Evolutionary conservation across 306 rosid genomes (phyloP), one percentile per base, ranked within the genome.

Genomic region (Dalbergia cultrata): DNA sequence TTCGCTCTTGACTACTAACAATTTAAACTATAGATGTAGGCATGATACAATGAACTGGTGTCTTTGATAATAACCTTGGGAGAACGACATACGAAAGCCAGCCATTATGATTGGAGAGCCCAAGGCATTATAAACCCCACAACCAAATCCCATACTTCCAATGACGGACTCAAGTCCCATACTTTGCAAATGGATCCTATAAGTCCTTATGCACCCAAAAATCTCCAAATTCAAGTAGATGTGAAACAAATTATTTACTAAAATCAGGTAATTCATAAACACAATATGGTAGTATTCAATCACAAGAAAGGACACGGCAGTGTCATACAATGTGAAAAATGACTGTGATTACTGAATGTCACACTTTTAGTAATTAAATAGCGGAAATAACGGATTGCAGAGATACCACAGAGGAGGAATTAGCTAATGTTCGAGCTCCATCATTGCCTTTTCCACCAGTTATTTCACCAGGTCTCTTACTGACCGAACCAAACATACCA

Each of bases 371-470:
- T 58, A 53, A 80, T 22, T 56, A 50, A 70, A 83, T 18, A 41
- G 82, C 17, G n/a, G 69, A 50, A 70, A 83, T 18, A 41, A 84
- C 13, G 18, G 69, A 74, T 34, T 74, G 53, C 64, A 78, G 76
- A 80, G 75, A 54, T 90, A 95, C 96, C 94, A 65, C 10, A 66
- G 81, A 77, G 26, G 85, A 82, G 74, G 88, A 86, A 89, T 82
- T 87, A 53, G 90, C 82, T 34, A 71, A 72, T 47, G 75, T 82
- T 35, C 16, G 90, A 81, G 81, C 86, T 79, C 75, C 90, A 68
- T 88, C 87, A 63, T 83, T 88, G 74, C 83, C 82, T 87, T 87
- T 83, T 67, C 90, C 89, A 73, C 80, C 37, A 19, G 57, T 67
- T 82, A 88, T 45, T 57, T 87, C 92, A 59, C 70, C 61, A 77